A percentile compares a stretch with the other conserved stretches of the same genome.
Evolutionary conservation across 2,329 filamentous ascomycete species (phyloP).

Genomic region (Pseudophaeomoniella oleicola): DNA sequence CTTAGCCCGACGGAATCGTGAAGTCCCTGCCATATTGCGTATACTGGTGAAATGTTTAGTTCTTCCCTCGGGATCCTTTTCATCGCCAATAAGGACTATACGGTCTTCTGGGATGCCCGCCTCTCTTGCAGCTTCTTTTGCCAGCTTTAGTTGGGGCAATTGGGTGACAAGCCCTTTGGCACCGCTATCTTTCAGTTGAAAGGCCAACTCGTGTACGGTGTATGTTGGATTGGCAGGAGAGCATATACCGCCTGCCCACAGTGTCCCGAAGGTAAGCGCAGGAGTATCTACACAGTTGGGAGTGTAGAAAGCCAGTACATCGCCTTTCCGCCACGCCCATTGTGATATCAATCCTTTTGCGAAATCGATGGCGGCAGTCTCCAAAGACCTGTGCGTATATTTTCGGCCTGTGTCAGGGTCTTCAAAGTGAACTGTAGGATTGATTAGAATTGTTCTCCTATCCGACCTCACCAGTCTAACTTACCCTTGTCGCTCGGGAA

Average conservation of each 20-base stretch:
- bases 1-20: slow-evolving; percentile 44
- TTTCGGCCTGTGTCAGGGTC: slow-evolving; percentile 54
- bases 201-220: slow-evolving; percentile 67
- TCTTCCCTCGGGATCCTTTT: slow-evolving; percentile 40
- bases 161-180: slow-evolving; percentile 68
- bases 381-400: slow-evolving; percentile 59
- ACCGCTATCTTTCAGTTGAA: slow-evolving; percentile 65
- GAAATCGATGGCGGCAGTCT: slow-evolving; percentile 54
- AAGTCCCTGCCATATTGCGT: slow-evolving; percentile 45
- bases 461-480: slow-evolving; percentile 5
- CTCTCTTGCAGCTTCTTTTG: slow-evolving; percentile 50
- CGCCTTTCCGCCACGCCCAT: slow-evolving; percentile 69
- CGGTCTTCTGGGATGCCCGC: slow-evolving; percentile 57
- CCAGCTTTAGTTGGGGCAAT: slow-evolving; percentile 47
- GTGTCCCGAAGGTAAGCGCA: slow-evolving; percentile 58
- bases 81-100: slow-evolving; percentile 64
- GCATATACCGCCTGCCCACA: slow-evolving; percentile 69
- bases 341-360: slow-evolving; percentile 61
- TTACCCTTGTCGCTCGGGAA: slow-evolving; percentile 63
- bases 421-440: slow-evolving; percentile 53
- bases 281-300: slow-evolving; percentile 80
- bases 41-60: slow-evolving; percentile 62
- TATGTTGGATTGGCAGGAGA: slow-evolving; percentile 85
- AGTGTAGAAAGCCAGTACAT: slow-evolving; percentile 69
- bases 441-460: neutral